Base-by-base conservation (phyloP, 2,329 filamentous ascomycete species). In the Cladosporium sphaerospermum region DNA sequence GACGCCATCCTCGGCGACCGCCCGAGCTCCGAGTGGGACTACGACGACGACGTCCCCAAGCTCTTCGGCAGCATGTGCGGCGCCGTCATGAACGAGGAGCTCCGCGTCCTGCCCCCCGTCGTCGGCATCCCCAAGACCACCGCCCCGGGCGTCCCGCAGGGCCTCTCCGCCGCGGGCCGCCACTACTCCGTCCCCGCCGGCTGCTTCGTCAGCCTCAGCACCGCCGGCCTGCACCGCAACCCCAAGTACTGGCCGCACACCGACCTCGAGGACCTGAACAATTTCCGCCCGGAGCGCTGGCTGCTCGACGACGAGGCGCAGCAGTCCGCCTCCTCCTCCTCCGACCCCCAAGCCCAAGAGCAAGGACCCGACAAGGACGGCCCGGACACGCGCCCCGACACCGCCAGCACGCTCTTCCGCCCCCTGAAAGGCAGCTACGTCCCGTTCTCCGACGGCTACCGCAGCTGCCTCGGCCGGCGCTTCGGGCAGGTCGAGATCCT, bases 211-310 rank as follows among this genome's bases (percentile, higher is more conserved):
- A 77, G 75, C 3, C 67, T 92, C 18, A 72, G 73, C 50, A 76
- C 77, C 0, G 71, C 81, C 4, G 76, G 75, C 5, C 74, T 75
- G 2, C 85, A 89, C 49, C 78, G 81, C 36, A 87, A 89, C 67
- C 86, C 86, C 9, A 81, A 78, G 45, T 84, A 85, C 67, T 92
- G 88, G 88, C 86, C 86, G 10, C 64, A 67, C 53, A 65, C 63
- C 3, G 65, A 67, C 0, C 64, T 68, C 32, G 67, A 79, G 46
- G 86, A 91, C 60, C 69, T 88, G 1, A 75, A 84, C 50, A 79
- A 86, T 54, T 92, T 84, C 68, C 73, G 82, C 45, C 86, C 88
- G 0, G 84, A 88, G 67, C 78, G 88, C 41, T 91, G 88, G 88
- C 79, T 88, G 11, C 53, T 69, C 18, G 66, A 73, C 48, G 53